Evolutionary conservation across 345 rosid species (phyloP), one percentile per base, ranked within the genome.

Genomic region (Melastoma malabathricum): DNA sequence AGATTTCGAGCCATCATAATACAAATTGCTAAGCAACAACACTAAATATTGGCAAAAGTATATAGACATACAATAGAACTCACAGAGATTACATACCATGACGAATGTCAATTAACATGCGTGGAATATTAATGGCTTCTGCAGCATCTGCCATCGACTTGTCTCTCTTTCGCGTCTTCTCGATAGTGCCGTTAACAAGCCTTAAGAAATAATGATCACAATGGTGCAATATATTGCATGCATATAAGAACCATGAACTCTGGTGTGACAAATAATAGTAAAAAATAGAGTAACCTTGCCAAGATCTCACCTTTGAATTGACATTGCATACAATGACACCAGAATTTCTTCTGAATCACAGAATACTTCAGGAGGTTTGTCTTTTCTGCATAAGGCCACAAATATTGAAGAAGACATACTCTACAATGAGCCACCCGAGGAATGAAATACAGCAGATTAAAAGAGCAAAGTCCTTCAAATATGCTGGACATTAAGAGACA

Each of bases 81-180:
- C 10, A 9, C 41, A 12, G 12, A 2, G 31, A 52, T 13, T 23
- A 43, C 69, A 67, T 68, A 93, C 99, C 99, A 65, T 93, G 99
- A 62, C 94, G 95, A 66, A 93, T 64, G 66, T 93, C 97, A 50
- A 93, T 85, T 52, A 93, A 61, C 53, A 62, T 76, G 47, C 97
- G 90, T 0, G 99, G 97, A 57, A 93, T 83, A 54, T 85, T 83
- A 29, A 88, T 76, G 55, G 65, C 83, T 61, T 54, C 71, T 46
- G 99, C 95, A 48, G 99, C 99, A 62, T 75, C 89, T 8, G 92
- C 96, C 71, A 88, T 85, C 31, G 97, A 93, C 61, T 75, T 52
- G 29, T 72, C 72, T 18, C 73, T 81, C 59, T 73, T 80, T 46
- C 95, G 79, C 15, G 77, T 79, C 79, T 83, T 93, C 72, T 93